phyloP scores from a whole-genome alignment of 805 yeast genomes.

The Lipomyces kockii region DNA sequence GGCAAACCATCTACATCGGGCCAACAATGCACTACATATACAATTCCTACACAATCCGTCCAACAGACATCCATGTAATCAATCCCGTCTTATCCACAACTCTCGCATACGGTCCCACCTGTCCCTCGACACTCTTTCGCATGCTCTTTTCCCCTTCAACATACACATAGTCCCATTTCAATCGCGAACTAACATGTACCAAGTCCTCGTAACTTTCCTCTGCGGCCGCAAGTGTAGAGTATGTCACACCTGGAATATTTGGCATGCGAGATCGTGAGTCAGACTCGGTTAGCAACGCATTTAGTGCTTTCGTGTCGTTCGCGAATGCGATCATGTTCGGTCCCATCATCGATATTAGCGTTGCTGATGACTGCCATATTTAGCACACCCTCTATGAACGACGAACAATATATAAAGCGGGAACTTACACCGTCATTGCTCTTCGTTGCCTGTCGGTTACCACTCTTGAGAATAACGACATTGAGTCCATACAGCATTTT shows the following conservation, averaged over 20 bases:
- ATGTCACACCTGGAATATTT: neutral
- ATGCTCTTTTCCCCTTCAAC: conserved; percentile 15
- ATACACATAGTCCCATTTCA: conserved; percentile 24
- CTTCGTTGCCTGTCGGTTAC: neutral
- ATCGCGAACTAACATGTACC: neutral
- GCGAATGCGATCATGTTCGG: conserved; percentile 18
- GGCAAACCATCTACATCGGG: neutral
- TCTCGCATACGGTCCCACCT: neutral
- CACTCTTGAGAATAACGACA: conserved; percentile 15
- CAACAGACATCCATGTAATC: neutral
- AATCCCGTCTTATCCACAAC: conserved; percentile 2
- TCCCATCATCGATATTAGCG: conserved; percentile 23
- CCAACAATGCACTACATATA: neutral
- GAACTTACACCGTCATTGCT: neutral
- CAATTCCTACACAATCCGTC: neutral
- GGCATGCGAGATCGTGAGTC: neutral
- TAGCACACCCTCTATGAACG: neutral
- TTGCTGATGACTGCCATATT: neutral
- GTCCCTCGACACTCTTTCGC: conserved; percentile 10
- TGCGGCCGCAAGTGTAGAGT: neutral
- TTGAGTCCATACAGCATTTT: conserved; percentile 16
- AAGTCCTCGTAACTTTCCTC: neutral
- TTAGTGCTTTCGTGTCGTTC: conserved; percentile 4
- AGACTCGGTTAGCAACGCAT: neutral
- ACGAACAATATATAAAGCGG: neutral